Evolutionary conservation across 768 basidiomycete genomes (phyloP), one percentile per base, ranked within the genome.

Genomic region (Lenzites betulinus): DNA sequence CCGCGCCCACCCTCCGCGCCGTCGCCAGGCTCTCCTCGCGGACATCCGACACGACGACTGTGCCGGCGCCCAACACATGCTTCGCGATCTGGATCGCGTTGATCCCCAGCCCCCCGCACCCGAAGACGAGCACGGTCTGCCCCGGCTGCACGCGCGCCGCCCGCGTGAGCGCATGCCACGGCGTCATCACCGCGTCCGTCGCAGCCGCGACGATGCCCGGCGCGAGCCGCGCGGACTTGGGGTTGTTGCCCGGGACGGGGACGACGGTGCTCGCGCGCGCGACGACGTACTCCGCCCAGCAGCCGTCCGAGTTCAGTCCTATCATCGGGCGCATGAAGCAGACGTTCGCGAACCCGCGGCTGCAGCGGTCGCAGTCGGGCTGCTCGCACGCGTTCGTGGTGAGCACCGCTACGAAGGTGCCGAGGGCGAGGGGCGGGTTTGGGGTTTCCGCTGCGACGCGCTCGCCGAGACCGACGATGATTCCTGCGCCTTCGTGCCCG

Each of bases 71-170:
- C 3, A 66, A 47, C n/a, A 55, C 61, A 36, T 50, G 22, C 60
- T 69, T 69, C 41, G 66, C 68, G 25, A 69, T 65, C 50, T 47
- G 63, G 41, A 69, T 42, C n/a, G 67, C 20, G 55, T 73, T 44
- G 74, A 77, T 48, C 67, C 75, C 58, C 65, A 73, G 52, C 46
- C 72, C 54, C 48, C 73, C 58, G 64, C 72, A 30, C 63, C 67
- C 60, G 70, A 79, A 30, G 75, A 77, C 44, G 74, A 79, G 33
- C 77, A 82, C 53, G 15, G 66, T 67, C 16, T 69, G 63, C 23
- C 54, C 63, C 9, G 60, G 56, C 33, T 54, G 53, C 20, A 68
- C 15, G 13, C 26, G 38, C 26, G 59, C 60, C 15, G 52, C 30
- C 47, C 38, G 41, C 35, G 58, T 63, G 51, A 69, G n/a, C 11